These are phyloP conservation scores for Globisporangium lucens DNA, from an alignment of 352 stramenopile species.

Conservation along the genomic window DNA sequence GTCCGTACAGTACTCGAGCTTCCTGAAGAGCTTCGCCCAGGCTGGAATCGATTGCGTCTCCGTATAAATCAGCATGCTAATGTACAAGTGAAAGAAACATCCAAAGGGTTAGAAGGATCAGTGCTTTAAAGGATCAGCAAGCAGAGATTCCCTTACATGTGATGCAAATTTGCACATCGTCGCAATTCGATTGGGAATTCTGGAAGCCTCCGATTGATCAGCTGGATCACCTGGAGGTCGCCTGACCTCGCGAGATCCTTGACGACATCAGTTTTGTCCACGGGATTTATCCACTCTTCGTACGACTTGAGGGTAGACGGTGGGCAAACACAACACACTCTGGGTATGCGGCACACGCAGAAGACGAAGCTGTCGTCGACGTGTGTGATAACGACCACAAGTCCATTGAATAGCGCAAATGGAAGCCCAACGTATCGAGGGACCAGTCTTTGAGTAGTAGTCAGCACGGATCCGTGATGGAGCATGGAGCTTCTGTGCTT, in stretches of 20 bases:
- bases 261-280: constrained; percentile 24
- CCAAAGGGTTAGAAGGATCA: not conserved
- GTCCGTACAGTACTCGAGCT: constrained; percentile 14
- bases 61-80: constrained; percentile 10
- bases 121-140: not conserved
- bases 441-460: not conserved
- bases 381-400: constrained; percentile 15
- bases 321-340: constrained; percentile 29
- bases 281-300: constrained; percentile 27
- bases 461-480: too few relatives aligned
- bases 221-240: constrained; percentile 32
- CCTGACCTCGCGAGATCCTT: constrained; percentile 23
- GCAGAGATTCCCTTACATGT: not conserved
- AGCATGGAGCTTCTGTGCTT: too few relatives aligned
- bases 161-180: not conserved
- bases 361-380: constrained; percentile 17
- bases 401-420: constrained; percentile 14
- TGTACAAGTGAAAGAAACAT: not conserved
- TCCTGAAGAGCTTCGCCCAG: constrained; percentile 5
- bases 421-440: constrained; percentile 14
- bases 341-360: constrained; percentile 15
- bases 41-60: constrained; percentile 3
- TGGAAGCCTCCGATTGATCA: constrained; percentile 34
- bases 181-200: constrained; percentile 14
- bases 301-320: constrained; percentile 16